phyloP scores from a whole-genome alignment of 2,329 filamentous ascomycete species.

The Aspergillus sp. region DNA sequence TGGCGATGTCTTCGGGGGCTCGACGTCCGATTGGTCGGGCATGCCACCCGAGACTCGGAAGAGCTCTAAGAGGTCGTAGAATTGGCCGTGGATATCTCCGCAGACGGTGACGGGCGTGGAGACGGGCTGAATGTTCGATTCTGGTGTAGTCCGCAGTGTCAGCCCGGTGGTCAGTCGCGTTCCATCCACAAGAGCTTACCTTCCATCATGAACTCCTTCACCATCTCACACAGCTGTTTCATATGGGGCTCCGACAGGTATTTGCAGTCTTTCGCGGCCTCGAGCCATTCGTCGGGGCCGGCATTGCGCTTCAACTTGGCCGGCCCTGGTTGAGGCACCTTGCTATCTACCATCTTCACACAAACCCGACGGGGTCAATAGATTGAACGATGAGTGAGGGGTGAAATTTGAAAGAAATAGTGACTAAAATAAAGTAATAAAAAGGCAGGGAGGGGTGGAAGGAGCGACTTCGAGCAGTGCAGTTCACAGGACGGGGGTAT shows the following conservation, averaged over 20 bases:
- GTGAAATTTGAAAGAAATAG: not conserved
- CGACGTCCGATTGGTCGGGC: slow-evolving; percentile 75
- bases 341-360: slow-evolving; percentile 46
- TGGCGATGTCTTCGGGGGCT: slow-evolving; percentile 67
- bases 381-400: not conserved
- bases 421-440: not conserved
- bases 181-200: slow-evolving; percentile 51
- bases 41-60: slow-evolving; percentile 96
- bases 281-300: slow-evolving; percentile 92
- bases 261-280: slow-evolving; percentile 94
- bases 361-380: not conserved
- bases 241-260: slow-evolving; percentile 94
- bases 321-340: slow-evolving; percentile 85
- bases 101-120: slow-evolving; percentile 94
- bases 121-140: slow-evolving; percentile 99
- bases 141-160: slow-evolving; percentile 47
- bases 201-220: slow-evolving; percentile 99
- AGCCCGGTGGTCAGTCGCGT: slow-evolving; percentile 5
- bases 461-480: no score
- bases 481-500: no score
- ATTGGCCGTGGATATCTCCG: slow-evolving; percentile 97
- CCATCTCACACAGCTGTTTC: slow-evolving; percentile 98
- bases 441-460: no score
- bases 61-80: slow-evolving; percentile 95
- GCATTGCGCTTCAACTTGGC: slow-evolving; percentile 80